Base-by-base conservation (phyloP, 169 alveolate species). In the Eimeria falciformis region DNA sequence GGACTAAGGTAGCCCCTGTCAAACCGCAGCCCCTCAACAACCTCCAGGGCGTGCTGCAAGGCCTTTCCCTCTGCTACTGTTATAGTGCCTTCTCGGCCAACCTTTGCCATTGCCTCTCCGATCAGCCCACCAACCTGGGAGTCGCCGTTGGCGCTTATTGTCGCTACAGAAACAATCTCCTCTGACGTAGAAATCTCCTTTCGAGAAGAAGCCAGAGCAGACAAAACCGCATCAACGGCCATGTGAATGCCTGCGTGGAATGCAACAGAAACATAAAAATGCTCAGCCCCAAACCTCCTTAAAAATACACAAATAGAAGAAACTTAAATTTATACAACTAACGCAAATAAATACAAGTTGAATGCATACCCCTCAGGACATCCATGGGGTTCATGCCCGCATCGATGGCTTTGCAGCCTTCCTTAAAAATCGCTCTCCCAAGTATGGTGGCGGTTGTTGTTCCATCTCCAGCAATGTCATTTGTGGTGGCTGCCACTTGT, bases 351-450 rank as follows among this genome's bases (percentile, higher is more conserved):
- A n/a, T 33, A 9, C 78, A 68, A 68, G 46, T 27, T 29, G 18
- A 21, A 40, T 12, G 27, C 18, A 69, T 18, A 93, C 95, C 96
- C 43, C 99, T 96, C 93, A 98, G 96, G 77, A 99, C 93, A 93
- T 99, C 99, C 99, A 98, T 98, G 21, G 99, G 99, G 96, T 99
- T 99, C 97, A 99, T 96, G 33, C 99, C 99, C 18, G 99, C 99
- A 77, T 99, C 99, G n/a, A 99, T 99, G 29, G 99, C 98, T 92
- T 98, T 98, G 95, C 99, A 98, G 43, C 99, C 99, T 62, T 98
- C 99, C 92, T 97, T 98, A 97, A 97, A 99, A 71, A 99, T 98
- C 53, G 99, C 99, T 62, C 99, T 95, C 18, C 99, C 99, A 56
- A 99, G 96, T 50, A 99, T 98, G 0, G 99, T 99, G 53, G 99